These are phyloP conservation scores for Penicillium corylophilum DNA, from an alignment of 2,329 filamentous ascomycete genomes.

Conservation along the genomic window DNA sequence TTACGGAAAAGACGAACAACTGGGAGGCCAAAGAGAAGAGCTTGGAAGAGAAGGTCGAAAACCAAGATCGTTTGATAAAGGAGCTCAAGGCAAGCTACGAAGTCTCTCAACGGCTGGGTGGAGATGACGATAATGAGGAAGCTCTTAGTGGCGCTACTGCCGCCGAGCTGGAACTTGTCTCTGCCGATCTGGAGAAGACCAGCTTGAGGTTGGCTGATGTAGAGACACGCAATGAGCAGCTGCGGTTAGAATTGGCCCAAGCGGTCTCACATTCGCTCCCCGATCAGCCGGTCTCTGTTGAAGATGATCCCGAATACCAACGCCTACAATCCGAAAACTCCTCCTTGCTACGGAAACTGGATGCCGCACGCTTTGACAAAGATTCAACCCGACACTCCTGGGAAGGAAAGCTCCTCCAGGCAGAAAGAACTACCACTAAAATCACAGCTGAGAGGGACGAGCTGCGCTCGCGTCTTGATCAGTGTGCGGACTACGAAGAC, in stretches of 20 bases:
- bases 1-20: conserved; percentile 93
- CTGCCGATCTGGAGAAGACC: conserved; percentile 86
- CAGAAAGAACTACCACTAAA: conserved; percentile 74
- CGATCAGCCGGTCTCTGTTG: conserved; percentile 62
- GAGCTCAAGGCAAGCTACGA: conserved; percentile 98
- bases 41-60: conserved; percentile 90
- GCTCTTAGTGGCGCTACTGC: conserved; percentile 68
- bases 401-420: conserved; percentile 71
- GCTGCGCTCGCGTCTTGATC: conserved; percentile 77
- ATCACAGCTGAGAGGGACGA: conserved; percentile 78
- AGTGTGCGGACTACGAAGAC: conserved; percentile 92
- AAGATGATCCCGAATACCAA: conserved; percentile 88
- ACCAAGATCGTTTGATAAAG: conserved; percentile 84
- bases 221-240: conserved; percentile 89
- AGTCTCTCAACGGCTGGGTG: conserved; percentile 84
- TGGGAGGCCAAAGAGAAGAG: conserved; percentile 92
- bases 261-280: conserved; percentile 69
- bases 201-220: conserved; percentile 84
- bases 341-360: conserved; percentile 82
- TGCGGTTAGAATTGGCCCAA: conserved; percentile 87
- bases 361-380: conserved; percentile 77
- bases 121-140: conserved; percentile 64
- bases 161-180: conserved; percentile 91
- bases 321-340: conserved; percentile 91
- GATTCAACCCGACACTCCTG: conserved; percentile 75